Evolutionary conservation across 1,139 yeast genomes (phyloP), one percentile per base, ranked within the genome.

Genomic region (Pichia sp.): DNA sequence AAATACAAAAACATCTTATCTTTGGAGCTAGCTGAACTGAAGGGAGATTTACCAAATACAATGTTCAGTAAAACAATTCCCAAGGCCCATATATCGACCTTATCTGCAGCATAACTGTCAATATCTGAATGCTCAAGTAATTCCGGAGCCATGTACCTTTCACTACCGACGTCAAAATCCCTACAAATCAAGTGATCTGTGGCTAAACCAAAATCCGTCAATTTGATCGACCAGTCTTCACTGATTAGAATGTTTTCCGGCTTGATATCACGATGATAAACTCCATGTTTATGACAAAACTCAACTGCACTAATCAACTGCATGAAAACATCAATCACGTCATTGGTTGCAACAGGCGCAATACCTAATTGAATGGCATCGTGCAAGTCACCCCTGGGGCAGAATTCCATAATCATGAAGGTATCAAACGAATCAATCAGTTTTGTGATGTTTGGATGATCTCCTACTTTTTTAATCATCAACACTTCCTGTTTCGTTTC

Each of bases 121-220:
- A 78, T 68, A 44, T 76, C 72, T 29, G 68, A 64, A 46, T 65
- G 64, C 55, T 82, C 87, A 58, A 84, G 78, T 45, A 90, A 69
- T 61, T 92, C 98, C 0, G 98, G 98, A 0, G 97, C 95, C 98
- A 92, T 92, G 64, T 92, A 92, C 49, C 97, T 72, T 64, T 90
- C 97, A 42, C 92, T 81, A 28, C 98, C 98, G 48, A 90, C 85
- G 52, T 90, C 96, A 62, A 88, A 85, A 57, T 90, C 97, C 38
- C 75, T 66, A 56, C 88, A 81, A 39, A 66, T 66, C 44, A 68
- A 67, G 32, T 73, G 68, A 23, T 84, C 78, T 2, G 97, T 83
- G 60, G 98, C 98, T 66, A 88, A 79, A 31, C 98, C 98, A 64
- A 92, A 92, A 69, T 92, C 98, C 64, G 94, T 90, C 42, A 92